These are phyloP conservation scores for Aspergillus quadrilineatus DNA, from an alignment of 2,329 filamentous ascomycete species.

Conservation along the genomic window DNA sequence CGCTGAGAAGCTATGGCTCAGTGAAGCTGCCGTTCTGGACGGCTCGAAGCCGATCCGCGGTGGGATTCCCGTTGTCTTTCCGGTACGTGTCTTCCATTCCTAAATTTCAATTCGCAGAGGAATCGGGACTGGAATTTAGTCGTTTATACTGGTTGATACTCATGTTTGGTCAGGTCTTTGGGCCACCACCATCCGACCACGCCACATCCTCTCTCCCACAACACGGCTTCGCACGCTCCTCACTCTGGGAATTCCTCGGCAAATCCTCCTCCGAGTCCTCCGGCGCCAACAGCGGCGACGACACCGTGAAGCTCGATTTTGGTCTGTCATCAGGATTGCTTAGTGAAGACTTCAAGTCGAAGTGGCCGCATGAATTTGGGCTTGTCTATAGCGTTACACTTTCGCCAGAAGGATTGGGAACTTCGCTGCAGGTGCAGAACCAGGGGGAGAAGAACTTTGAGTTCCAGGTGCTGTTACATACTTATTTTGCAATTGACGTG, in stretches of 20 bases:
- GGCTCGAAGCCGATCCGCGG: conserved; percentile 87
- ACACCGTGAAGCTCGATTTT: conserved; percentile 91
- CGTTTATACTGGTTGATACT: background rate
- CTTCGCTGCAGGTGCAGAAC: conserved; percentile 83
- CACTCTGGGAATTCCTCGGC: conserved; percentile 83
- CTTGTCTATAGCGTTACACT: conserved; percentile 92
- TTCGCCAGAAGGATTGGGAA: conserved; percentile 70
- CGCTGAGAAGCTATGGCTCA: conserved; percentile 82
- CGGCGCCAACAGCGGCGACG: conserved; percentile 49
- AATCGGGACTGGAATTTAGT: background rate
- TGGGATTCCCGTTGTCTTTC: conserved; percentile 89
- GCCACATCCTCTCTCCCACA: conserved; percentile 79
- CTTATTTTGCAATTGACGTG: conserved; percentile 80
- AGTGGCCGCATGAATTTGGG: conserved; percentile 85
- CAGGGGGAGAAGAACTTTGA: conserved; percentile 80
- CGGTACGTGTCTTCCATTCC: conserved; percentile 57
- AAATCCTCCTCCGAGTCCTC: conserved; percentile 66
- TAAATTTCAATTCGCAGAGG: too few relatives aligned
- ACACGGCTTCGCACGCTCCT: conserved; percentile 91
- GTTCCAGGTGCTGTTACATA: conserved; percentile 88
- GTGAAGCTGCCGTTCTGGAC: conserved; percentile 75
- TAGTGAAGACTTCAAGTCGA: conserved; percentile 63
- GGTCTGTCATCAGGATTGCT: conserved; percentile 76
- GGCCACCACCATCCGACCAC: conserved; percentile 67
- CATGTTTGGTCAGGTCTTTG: conserved; percentile 64